Evolutionary conservation across 495 filamentous ascomycete species (phyloP).

Genomic region (Penicillium mononematosum): DNA sequence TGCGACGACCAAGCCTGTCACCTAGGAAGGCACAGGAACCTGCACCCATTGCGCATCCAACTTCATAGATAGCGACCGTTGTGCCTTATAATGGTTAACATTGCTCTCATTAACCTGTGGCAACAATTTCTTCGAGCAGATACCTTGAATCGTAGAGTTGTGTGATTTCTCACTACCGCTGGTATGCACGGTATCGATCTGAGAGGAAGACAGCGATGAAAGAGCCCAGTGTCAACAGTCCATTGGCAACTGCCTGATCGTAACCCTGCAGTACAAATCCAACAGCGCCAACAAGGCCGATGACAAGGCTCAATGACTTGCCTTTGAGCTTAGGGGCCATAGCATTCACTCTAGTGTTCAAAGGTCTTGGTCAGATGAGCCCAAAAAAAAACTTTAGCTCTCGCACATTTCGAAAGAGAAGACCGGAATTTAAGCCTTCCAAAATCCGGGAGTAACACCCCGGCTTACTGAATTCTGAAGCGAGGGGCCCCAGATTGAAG

Average conservation of each 20-base stretch:
- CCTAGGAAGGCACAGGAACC: conserved; percentile 43
- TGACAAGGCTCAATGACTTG: conserved; percentile 17
- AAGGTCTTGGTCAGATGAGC: not conserved
- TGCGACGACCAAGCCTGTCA: conserved; percentile 41
- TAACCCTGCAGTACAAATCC: conserved; percentile 49
- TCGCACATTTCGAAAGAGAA: not conserved
- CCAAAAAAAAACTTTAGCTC: not conserved
- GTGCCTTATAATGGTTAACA: conserved; percentile 20
- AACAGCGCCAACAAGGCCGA: conserved; percentile 20
- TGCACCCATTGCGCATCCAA: conserved; percentile 48
- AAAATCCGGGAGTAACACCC: not conserved
- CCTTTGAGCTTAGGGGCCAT: conserved; percentile 15
- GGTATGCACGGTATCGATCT: conserved; percentile 48
- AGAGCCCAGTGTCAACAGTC: conserved; percentile 27
- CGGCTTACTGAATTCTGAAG: not conserved
- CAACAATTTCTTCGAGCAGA: too few relatives aligned
- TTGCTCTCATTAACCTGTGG: not conserved
- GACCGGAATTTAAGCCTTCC: not conserved
- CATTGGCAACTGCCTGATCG: conserved; percentile 45
- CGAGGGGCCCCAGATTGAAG: conserved; percentile 5
- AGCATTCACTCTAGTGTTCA: not conserved
- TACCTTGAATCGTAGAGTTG: conserved; percentile 36
- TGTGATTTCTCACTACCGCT: conserved; percentile 32
- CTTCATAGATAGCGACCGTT: conserved; percentile 42
- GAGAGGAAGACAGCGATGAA: conserved; percentile 47